Evolutionary conservation across 495 filamentous ascomycete genomes (phyloP).

Genomic region (Annulohypoxylon maeteangense): DNA sequence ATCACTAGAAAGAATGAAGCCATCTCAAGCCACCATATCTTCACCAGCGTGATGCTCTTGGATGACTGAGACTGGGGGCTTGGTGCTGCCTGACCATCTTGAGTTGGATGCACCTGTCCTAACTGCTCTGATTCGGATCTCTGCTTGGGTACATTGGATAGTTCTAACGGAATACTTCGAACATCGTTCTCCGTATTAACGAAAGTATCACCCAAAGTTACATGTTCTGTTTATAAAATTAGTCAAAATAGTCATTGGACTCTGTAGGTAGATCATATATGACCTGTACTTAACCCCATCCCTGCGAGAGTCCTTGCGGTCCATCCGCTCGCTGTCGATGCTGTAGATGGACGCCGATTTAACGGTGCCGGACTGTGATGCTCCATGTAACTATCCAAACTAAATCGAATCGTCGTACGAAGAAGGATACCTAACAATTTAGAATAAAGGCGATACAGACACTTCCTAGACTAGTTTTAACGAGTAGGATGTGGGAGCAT

Average conservation of each 20-base stretch:
- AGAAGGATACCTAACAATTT: not conserved
- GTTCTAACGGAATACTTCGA: not conserved
- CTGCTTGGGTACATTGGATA: not conserved
- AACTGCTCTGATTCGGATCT: not conserved
- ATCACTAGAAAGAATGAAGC: slow-evolving; percentile 26
- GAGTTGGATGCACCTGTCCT: not conserved
- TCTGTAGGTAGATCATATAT: not conserved
- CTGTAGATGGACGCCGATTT: not conserved
- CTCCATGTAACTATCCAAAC: not conserved
- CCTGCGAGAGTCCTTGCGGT: slow-evolving; percentile 1
- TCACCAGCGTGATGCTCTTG: not conserved
- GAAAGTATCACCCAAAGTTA: not conserved
- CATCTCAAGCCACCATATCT: slow-evolving; percentile 42
- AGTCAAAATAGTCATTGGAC: not conserved
- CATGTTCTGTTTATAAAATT: not conserved
- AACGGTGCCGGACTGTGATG: not conserved
- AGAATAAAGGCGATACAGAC: too few species aligned
- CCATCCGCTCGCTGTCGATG: not conserved
- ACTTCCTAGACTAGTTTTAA: not conserved
- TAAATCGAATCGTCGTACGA: not conserved
- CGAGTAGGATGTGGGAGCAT: not conserved
- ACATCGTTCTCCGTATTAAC: not conserved
- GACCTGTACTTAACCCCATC: not conserved
- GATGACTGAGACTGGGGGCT: too few species aligned
- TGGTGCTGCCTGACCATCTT: not conserved